Evolutionary conservation across 2,329 filamentous ascomycete genomes (phyloP).

Genomic region (Cadophora sp.): DNA sequence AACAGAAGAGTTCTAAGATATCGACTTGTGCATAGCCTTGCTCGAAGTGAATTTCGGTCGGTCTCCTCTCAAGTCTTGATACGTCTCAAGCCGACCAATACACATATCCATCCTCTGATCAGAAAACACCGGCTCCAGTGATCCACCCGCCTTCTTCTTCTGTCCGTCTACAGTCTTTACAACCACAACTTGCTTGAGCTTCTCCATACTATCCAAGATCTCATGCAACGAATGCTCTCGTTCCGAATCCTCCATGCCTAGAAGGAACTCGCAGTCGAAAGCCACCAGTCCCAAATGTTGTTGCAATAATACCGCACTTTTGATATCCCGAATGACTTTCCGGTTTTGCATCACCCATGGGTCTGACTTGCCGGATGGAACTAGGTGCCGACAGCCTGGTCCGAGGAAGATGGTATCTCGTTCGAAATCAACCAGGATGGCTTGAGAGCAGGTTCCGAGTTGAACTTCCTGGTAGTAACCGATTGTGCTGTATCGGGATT

Average conservation of each 20-base stretch:
- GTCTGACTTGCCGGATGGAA: conserved; percentile 19
- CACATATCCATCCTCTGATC: neutral
- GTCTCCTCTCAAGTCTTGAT: neutral
- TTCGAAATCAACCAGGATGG: conserved; percentile 11
- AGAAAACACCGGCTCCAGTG: conserved; percentile 2
- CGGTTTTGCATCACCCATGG: conserved; percentile 21
- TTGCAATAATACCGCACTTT: neutral
- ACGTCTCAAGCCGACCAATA: neutral
- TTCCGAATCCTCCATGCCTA: neutral
- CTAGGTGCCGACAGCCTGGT: conserved; percentile 19
- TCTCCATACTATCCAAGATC: conserved; percentile 7
- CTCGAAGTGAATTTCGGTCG: neutral
- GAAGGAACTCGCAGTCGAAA: conserved; percentile 15
- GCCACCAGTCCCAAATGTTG: conserved; percentile 15
- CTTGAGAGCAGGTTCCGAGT: conserved; percentile 12
- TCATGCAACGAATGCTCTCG: neutral
- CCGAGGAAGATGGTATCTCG: conserved; percentile 22
- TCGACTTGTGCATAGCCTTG: neutral
- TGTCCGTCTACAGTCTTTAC: neutral
- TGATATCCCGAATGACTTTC: conserved; percentile 22
- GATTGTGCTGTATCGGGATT: conserved; percentile 32
- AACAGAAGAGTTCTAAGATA: neutral
- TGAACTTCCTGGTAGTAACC: neutral
- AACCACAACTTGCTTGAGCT: conserved; percentile 1
- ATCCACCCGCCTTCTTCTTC: neutral